Percentiles rank a stretch among this genome's conserved stretches.
Conservation (phyloP, 331 rosid genomes). For the Prunus yedoensis region DNA sequence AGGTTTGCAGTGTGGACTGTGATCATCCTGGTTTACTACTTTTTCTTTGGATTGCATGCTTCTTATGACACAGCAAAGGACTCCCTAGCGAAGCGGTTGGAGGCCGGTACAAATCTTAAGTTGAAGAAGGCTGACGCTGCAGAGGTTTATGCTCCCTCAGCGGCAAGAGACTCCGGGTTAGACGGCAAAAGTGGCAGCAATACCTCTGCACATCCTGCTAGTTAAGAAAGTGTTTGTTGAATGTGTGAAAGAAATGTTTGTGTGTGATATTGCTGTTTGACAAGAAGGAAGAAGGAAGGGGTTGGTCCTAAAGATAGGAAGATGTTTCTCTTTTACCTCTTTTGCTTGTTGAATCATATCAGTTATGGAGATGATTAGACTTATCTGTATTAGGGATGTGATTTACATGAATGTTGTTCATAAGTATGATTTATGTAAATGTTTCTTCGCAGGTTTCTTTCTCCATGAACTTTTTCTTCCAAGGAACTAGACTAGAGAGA, state of each 20-base stretch:
- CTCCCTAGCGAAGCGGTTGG: conserved; percentile 11
- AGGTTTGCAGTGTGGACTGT: conserved; percentile 60
- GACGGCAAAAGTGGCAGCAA: neutral
- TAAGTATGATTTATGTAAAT: neutral
- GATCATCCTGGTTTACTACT: conserved; percentile 50
- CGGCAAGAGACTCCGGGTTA: neutral
- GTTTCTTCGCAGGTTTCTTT: neutral
- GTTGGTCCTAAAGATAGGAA: no score
- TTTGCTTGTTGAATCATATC: no score
- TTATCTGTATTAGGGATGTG: neutral
- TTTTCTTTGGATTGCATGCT: conserved; percentile 63
- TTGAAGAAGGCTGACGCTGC: conserved; percentile 10
- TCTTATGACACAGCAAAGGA: conserved; percentile 63
- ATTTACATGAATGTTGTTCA: neutral
- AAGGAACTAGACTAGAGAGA: neutral
- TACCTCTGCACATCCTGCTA: conserved; percentile 6
- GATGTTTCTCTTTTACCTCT: no score
- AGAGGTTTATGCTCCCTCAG: neutral
- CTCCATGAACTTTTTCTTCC: neutral
- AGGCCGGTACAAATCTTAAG: neutral
- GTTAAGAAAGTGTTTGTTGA: neutral
- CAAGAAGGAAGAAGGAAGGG: no score
- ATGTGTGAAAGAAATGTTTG: neutral
- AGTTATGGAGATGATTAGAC: no score
- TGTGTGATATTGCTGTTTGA: neutral